Evolutionary conservation across 345 rosid genomes (phyloP), one percentile per base, ranked within the genome.

Genomic region (Dovyalis caffra): DNA sequence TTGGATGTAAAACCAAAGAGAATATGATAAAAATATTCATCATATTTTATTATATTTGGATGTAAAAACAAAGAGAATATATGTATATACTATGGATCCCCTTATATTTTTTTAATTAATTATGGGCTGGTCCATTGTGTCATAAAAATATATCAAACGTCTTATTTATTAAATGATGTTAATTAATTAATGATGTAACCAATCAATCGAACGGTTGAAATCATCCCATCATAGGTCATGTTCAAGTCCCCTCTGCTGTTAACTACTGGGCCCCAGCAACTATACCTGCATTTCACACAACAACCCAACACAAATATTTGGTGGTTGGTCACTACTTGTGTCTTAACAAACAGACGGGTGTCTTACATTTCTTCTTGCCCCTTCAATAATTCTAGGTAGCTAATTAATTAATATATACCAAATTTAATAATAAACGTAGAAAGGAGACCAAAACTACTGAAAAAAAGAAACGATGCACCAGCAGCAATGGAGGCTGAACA

Each of bases 121-220:
- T 2, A 40, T 2, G 47, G 16, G 10, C 15, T 0, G 45, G 45
- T 12, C 2, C 45, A 2, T 12, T 40, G 15, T 15, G 47, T 43
- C n/a, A n/a, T 45, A 1, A 8, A 51, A 51, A 51, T 11, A 3
- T 12, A 51, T 8, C 12, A 51, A 35, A 37, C 20, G 57, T 47
- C 62, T 34, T 74, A 66, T 37, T 35, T 2, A 66, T 23, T 60
- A 25, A 26, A 56, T 20, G 8, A 11, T 15, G 49, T 43, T 4
- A 68, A 71, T n/a, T n/a, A n/a, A n/a, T n/a, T n/a, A n/a, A n/a
- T n/a, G n/a, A n/a, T 28, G 74, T 2, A 75, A 77, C 51, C 70
- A 75, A 80, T 80, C 70, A 75, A 80, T 80, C 77, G 29, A 75
- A 83, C 77, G 82, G 88, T 72, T 83, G 73, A 38, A 53, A 71